Evolutionary conservation across 345 rosid genomes (phyloP).

Genomic region (Hibiscus tridactylites): DNA sequence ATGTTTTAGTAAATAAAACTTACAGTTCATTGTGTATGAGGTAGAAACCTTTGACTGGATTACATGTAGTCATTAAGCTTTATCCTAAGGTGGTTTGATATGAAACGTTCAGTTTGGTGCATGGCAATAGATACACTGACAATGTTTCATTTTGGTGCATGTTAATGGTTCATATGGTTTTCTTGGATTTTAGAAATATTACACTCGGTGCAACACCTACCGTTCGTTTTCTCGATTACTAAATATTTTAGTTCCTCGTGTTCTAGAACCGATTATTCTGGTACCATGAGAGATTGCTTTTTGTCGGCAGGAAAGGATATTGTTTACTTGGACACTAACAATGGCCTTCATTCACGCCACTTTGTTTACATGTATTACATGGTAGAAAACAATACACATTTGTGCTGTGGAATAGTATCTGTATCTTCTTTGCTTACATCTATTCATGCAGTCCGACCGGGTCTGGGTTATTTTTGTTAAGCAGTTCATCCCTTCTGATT

Average conservation of each 20-base stretch:
- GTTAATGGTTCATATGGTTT: not conserved
- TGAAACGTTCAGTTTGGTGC: not conserved
- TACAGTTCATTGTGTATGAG: slow-evolving; percentile 14
- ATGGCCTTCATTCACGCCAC: no score
- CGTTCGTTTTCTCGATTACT: not conserved
- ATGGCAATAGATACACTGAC: not conserved
- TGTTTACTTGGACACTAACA: no score
- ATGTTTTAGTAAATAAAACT: slow-evolving; percentile 19
- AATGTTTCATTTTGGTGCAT: not conserved
- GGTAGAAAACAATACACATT: no score
- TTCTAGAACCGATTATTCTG: not conserved
- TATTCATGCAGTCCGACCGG: no score
- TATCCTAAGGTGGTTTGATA: not conserved
- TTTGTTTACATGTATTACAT: no score
- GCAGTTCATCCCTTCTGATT: no score
- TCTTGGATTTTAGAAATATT: not conserved
- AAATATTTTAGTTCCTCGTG: not conserved
- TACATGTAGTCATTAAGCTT: slow-evolving; percentile 3
- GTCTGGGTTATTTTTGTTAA: no score
- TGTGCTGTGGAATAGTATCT: no score
- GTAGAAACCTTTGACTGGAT: slow-evolving; percentile 9
- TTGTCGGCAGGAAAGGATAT: no score
- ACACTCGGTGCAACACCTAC: not conserved
- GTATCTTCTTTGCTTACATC: no score
- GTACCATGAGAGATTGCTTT: no score